These are phyloP conservation scores for Suillus lakei DNA, from an alignment of 768 basidiomycete genomes.

Conservation along the genomic window DNA sequence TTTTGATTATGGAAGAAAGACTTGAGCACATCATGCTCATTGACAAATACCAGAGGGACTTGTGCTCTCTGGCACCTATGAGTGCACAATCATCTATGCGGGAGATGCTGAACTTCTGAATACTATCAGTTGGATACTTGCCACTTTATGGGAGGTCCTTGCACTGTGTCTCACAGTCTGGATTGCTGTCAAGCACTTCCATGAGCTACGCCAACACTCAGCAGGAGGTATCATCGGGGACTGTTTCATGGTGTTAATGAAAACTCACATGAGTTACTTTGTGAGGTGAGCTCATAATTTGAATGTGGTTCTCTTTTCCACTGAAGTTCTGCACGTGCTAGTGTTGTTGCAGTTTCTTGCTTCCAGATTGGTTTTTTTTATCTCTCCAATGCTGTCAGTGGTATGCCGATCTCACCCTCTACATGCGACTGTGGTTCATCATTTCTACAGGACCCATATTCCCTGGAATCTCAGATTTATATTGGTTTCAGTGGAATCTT, in stretches of 20 bases:
- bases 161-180: neutral
- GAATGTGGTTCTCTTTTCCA: neutral
- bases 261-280: neutral
- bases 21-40: neutral
- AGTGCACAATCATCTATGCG: neutral
- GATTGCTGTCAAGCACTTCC: neutral
- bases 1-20: neutral
- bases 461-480: too few species aligned
- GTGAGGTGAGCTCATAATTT: neutral
- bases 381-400: too few species aligned
- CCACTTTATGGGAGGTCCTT: neutral
- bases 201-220: neutral
- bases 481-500: too few species aligned
- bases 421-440: too few species aligned
- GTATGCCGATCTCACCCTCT: too few species aligned
- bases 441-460: too few species aligned
- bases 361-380: neutral
- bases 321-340: neutral
- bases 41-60: neutral
- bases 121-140: neutral
- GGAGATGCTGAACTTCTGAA: neutral
- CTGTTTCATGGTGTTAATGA: neutral
- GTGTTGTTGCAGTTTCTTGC: neutral
- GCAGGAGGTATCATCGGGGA: neutral
- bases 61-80: neutral